Base-by-base conservation (phyloP, 352 stramenopile genomes). In the Phytophthora uliginosa region DNA sequence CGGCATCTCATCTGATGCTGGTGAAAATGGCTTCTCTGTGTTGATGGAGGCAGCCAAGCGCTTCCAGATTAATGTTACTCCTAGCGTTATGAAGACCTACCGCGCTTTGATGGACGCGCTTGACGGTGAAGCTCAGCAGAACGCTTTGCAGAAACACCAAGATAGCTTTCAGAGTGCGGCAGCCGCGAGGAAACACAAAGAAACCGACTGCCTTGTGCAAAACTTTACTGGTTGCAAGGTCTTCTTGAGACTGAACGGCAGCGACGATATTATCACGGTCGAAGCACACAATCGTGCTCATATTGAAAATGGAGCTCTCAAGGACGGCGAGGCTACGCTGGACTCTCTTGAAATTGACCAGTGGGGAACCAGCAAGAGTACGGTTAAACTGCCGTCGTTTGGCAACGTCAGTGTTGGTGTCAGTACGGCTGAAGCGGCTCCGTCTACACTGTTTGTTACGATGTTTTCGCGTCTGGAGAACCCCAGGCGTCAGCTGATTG, bases 1-100 rank as follows among this genome's bases (percentile, higher is more conserved):
- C 6, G 86, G 83, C 6, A 51, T 92, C 17, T 84, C 77, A 17
- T 92, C 85, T 40, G 73, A 62, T 28, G 68, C 80, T 63, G 85
- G 82, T 34, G 83, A 90, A 51, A 92, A 93, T 47, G 86, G 86
- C 0, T 84, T 90, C 26, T 83, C 84, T 17, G 74, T 87, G 17
- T 71, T 92, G 42, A 74, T 90, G 28, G 86, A 94, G 50, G 86
- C 86, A 17, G 81, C 82, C 7, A 91, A 88, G 63, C 81, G 82
- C 13, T 92, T 94, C 68, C 86, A 94, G 59, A 85, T 94, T 58
- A 94, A 94, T 63, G 75, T 94, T 36, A 91, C 86, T 12, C 85
- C 86, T 4, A 86, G 82, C 38, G 71, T 94, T 18, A 31, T 97
- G 53, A 92, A 94, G 50, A 92, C 83, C 13, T 93, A 95, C 34